Percentiles rank a stretch among this genome's conserved stretches.
Evolutionary conservation across 2,329 filamentous ascomycete species (phyloP).

Genomic region (Aspergillus brunneoviolaceus): DNA sequence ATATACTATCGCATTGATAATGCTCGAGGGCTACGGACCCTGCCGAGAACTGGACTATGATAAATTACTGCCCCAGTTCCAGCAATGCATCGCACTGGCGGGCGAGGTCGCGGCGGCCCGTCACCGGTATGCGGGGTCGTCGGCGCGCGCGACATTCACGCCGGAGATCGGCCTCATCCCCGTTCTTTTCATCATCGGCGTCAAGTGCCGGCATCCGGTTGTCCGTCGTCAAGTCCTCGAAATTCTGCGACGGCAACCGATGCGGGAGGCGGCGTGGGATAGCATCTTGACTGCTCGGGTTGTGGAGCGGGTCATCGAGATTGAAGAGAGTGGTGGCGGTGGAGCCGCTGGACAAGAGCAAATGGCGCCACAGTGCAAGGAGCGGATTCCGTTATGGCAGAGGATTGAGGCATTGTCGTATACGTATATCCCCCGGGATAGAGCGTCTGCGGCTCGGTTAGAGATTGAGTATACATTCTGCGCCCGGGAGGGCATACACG

Average conservation of each 20-base stretch:
- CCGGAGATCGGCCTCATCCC: constrained; percentile 36
- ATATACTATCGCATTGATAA: constrained; percentile 28
- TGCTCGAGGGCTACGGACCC: constrained; percentile 25
- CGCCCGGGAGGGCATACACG: constrained; percentile 20
- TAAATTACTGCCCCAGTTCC: constrained; percentile 16
- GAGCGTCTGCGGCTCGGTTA: constrained; percentile 22
- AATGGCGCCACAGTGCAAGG: constrained; percentile 24
- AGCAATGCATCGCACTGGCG: constrained; percentile 15
- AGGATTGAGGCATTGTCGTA: constrained; percentile 34
- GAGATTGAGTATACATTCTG: constrained; percentile 37
- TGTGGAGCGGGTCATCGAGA: constrained; percentile 36
- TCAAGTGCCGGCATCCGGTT: constrained; percentile 37
- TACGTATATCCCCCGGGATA: constrained; percentile 9
- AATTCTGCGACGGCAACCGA: constrained; percentile 14
- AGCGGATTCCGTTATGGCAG: constrained; percentile 27
- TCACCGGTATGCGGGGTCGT: constrained; percentile 19
- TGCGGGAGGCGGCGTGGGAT: constrained; percentile 39
- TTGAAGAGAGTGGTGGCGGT: constrained; percentile 29
- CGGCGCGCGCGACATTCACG: constrained; percentile 31
- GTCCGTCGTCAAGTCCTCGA: constrained; percentile 33
- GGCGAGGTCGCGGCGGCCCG: constrained; percentile 10
- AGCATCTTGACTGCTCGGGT: constrained; percentile 30
- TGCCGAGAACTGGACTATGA: constrained; percentile 21
- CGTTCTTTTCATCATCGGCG: constrained; percentile 36
- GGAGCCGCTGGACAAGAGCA: constrained; percentile 12